Base-by-base conservation (phyloP, 208 protist species). In the Plasmodiophora brassicae region DNA sequence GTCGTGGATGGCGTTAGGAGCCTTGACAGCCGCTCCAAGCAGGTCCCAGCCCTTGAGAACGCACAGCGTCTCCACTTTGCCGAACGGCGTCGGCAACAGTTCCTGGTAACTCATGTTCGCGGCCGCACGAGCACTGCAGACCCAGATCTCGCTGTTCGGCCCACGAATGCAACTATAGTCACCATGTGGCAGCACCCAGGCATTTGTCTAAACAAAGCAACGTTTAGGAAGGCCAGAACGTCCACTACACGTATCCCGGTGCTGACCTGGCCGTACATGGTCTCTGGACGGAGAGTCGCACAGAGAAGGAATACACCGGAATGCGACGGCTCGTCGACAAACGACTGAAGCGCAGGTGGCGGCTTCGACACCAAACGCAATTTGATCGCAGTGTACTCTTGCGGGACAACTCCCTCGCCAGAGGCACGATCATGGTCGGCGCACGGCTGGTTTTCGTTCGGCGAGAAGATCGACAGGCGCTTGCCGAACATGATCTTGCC, bases 261-360 rank as follows among this genome's bases (percentile, higher is more conserved):
- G n/a, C n/a, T n/a, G n/a, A n/a, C n/a, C n/a, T 99, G 98, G 14
- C 96, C 96, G 90, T 95, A 95, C 95, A 99, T 99, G 41, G 99
- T 99, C 93, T 99, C 98, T 38, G 99, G 96, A 41, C 99, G 94
- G 0, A 99, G 94, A n/a, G 99, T 99, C 8, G 97, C 99, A 39
- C 97, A 95, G 1, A 97, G 95, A 1, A 99, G 91, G 90, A 96
- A 97, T n/a, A 99, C 94, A n/a, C 92, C 92, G 32, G 92, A 60
- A 35, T 90, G 91, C n/a, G 46, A 45, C 8, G 89, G 22, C 35
- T 28, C n/a, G 22, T 8, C 10, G 1, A 87, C 44, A 8, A 60
- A 45, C 8, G 84, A 8, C 14, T 5, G n/a, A 10, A 35, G 78
- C 45, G 65, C 93, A 92, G 85, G 93, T 39, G 96, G 94, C 20